These are phyloP conservation scores for Cydonia oblonga DNA, from an alignment of 331 rosid genomes.

Conservation along the genomic window DNA sequence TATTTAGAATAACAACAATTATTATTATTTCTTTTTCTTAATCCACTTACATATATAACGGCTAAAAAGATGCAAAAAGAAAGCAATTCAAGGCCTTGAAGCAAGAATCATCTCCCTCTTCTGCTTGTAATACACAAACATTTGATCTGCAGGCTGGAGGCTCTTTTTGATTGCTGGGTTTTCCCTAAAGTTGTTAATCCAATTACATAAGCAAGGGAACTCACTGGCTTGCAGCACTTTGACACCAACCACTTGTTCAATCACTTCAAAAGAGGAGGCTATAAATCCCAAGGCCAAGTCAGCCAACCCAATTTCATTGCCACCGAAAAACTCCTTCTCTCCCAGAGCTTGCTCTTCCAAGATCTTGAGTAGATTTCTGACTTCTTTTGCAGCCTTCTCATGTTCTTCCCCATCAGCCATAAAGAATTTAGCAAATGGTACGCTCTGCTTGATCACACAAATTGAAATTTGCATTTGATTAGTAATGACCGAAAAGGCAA, in stretches of 20 bases:
- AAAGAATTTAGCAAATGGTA: neutral
- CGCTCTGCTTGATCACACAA: neutral
- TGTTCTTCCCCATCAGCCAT: constrained; percentile 12
- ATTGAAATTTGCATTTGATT: neutral
- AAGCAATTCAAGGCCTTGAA: neutral
- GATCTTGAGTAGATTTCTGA: neutral
- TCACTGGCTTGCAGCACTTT: constrained; percentile 2
- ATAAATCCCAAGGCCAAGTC: constrained; percentile 17
- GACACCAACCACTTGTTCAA: constrained; percentile 9
- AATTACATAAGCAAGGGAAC: constrained; percentile 12
- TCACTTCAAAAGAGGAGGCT: neutral
- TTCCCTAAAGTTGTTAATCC: constrained; percentile 13
- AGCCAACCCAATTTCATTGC: neutral
- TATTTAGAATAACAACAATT: neutral
- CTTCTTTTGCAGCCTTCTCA: constrained; percentile 1
- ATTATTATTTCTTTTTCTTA: neutral
- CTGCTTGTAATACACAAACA: constrained; percentile 1
- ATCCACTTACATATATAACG: neutral
- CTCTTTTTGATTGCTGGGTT: constrained; percentile 7
- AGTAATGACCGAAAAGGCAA: neutral
- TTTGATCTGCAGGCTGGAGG: neutral
- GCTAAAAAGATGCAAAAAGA: neutral
- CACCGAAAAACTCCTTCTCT: constrained; percentile 1
- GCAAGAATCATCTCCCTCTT: neutral
- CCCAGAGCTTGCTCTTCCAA: constrained; percentile 16